Base-by-base conservation (phyloP, 352 stramenopile species). In the Phytopythium cucurbitacearum region DNA sequence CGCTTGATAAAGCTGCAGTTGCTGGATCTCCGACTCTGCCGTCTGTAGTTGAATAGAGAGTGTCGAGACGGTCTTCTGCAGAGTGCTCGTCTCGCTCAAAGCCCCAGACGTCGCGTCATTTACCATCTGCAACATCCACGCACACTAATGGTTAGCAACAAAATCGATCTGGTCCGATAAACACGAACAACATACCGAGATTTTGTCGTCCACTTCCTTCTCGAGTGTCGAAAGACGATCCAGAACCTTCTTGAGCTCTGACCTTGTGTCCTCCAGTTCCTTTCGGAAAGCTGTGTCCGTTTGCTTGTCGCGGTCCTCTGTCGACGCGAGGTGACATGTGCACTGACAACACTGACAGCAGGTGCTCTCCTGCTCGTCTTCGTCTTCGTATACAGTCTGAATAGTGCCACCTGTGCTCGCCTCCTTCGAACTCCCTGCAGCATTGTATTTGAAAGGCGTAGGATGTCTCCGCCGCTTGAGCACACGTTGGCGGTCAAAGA, bases 401-500 rank as follows among this genome's bases (percentile, higher is more conserved):
- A 44, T 69, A 48, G 16, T 48, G 32, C 38, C 64, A 42, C 7
- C 56, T 43, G 12, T 65, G 45, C 10, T 78, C 62, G 4, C 66
- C 49, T 10, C 67, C 57, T 52, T 36, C 9, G 15, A 13, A 15
- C 6, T 42, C n/a, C 10, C 10, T 5, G 16, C 45, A 3, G 4
- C 40, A 9, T 10, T 35, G 47, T 82, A 80, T 49, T 83, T 63
- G 48, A 87, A 86, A 7, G 74, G 76, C 60, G 84, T 80, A 7
- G 72, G 81, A 0, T 73, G 60, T 7, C 76, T 57, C 32, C 74
- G 61, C 50, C 76, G 70, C 57, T 91, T 89, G 8, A 84, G 46
- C 32, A 72, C 62, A 21, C 81, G 67, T 39, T 91, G 81, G 0
- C 78, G 81, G 60, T 89, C 81, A 59, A 91, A 91, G 57, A 91